Conservation (phyloP, 2,329 filamentous ascomycete genomes). For the Fusarium oligoseptatum region DNA sequence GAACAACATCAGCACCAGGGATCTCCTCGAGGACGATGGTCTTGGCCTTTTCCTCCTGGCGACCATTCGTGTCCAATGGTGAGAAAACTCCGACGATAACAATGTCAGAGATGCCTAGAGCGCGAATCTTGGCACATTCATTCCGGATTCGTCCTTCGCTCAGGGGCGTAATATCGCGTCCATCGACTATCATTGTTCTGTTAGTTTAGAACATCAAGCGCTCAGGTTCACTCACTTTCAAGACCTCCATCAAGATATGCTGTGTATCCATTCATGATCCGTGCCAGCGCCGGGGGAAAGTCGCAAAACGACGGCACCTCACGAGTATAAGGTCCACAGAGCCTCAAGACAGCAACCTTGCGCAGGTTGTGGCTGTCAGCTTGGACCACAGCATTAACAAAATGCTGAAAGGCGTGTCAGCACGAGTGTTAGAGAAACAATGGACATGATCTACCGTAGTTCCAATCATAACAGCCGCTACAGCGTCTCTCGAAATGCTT, state of each 20-base stretch:
- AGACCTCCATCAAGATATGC: conserved; percentile 59
- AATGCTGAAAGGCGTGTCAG: conserved; percentile 45
- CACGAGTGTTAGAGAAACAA: background rate
- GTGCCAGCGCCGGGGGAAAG: conserved; percentile 62
- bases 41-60: background rate
- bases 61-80: background rate
- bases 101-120: background rate
- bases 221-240: background rate
- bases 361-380: conserved; percentile 60
- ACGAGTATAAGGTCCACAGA: conserved; percentile 64
- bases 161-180: background rate
- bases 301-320: conserved; percentile 63
- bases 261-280: conserved; percentile 58
- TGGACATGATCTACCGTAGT: background rate
- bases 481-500: conserved; percentile 46
- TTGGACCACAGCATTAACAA: conserved; percentile 69
- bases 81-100: background rate
- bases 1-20: background rate
- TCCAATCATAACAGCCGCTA: conserved; percentile 62
- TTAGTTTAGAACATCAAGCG: background rate
- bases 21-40: background rate
- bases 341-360: conserved; percentile 64
- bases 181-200: background rate
- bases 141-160: background rate
- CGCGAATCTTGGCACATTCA: background rate